phyloP scores from a whole-genome alignment of 2,329 filamentous ascomycete species.

The Fusarium nygamai region DNA sequence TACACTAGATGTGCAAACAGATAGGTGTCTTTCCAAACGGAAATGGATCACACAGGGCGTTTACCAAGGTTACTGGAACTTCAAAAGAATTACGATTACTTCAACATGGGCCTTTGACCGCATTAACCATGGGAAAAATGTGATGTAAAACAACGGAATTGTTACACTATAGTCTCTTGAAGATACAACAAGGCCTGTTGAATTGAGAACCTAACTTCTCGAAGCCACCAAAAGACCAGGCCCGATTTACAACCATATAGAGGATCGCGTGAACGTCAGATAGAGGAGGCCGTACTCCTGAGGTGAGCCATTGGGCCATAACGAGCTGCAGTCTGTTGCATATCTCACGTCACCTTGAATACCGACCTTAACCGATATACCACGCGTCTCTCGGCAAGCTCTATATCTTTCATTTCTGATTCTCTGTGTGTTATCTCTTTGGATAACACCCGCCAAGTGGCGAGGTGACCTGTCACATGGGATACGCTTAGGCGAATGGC shows the following conservation, averaged over 20 bases:
- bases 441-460: conserved; percentile 12
- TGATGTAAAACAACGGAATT: background rate
- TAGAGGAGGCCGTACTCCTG: background rate
- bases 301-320: background rate
- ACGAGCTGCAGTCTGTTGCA: background rate
- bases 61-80: conserved; percentile 32
- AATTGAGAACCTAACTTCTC: background rate
- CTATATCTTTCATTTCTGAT: background rate
- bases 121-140: background rate
- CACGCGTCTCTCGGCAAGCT: conserved; percentile 11
- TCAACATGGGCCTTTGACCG: background rate
- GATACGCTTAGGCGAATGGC: background rate
- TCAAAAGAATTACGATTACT: conserved; percentile 22
- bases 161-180: background rate
- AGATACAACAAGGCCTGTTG: background rate
- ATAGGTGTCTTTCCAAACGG: conserved; percentile 35
- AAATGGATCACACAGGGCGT: conserved; percentile 38
- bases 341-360: background rate
- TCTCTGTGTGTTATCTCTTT: background rate
- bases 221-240: background rate
- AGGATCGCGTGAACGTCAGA: background rate
- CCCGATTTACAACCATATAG: background rate
- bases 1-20: conserved; percentile 34
- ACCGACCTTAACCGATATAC: conserved; percentile 4
- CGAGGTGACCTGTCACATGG: conserved; percentile 26